Conservation (phyloP, 768 basidiomycete genomes). For the Kwoniella dejecticola region DNA sequence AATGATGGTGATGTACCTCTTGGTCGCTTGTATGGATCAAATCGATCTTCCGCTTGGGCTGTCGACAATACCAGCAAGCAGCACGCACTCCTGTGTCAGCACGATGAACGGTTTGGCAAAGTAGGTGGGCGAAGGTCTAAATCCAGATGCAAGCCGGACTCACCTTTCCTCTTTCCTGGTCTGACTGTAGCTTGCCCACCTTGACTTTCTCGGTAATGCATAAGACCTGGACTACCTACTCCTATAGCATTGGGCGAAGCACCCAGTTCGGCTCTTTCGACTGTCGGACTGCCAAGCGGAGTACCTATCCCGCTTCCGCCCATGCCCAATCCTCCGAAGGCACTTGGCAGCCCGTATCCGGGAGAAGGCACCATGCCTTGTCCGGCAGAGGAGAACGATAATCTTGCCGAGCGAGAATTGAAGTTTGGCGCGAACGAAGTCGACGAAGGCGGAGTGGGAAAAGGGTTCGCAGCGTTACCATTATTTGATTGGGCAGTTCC, state of each 20-base stretch:
- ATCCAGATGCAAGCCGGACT: slow-evolving; percentile 1
- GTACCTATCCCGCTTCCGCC: slow-evolving; percentile 35
- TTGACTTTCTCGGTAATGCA: slow-evolving; percentile 45
- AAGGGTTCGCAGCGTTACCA: not conserved
- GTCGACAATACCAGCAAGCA: too few species aligned
- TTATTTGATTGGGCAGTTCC: not conserved
- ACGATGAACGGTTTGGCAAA: too few species aligned
- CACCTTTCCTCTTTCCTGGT: slow-evolving; percentile 51
- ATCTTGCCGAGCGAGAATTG: slow-evolving; percentile 14
- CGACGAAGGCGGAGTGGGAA: slow-evolving; percentile 33
- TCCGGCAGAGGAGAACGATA: slow-evolving; percentile 33
- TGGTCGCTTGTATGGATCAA: slow-evolving; percentile 50
- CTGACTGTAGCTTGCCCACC: slow-evolving; percentile 40
- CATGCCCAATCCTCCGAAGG: slow-evolving; percentile 47
- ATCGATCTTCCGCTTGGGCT: slow-evolving; percentile 49
- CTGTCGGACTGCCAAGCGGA: slow-evolving; percentile 44
- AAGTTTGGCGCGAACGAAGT: slow-evolving; percentile 11
- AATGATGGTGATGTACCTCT: slow-evolving; percentile 43
- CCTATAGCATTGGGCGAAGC: slow-evolving; percentile 34
- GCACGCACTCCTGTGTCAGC: too few species aligned
- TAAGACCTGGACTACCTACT: slow-evolving; percentile 41
- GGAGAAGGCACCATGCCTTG: slow-evolving; percentile 42
- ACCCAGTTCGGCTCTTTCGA: slow-evolving; percentile 45
- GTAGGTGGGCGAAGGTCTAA: too few species aligned
- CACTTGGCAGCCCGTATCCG: slow-evolving; percentile 38